Percentiles rank a stretch among this genome's conserved stretches.
Conservation (phyloP, 163 green algal species). For the Volvox carteri region DNA sequence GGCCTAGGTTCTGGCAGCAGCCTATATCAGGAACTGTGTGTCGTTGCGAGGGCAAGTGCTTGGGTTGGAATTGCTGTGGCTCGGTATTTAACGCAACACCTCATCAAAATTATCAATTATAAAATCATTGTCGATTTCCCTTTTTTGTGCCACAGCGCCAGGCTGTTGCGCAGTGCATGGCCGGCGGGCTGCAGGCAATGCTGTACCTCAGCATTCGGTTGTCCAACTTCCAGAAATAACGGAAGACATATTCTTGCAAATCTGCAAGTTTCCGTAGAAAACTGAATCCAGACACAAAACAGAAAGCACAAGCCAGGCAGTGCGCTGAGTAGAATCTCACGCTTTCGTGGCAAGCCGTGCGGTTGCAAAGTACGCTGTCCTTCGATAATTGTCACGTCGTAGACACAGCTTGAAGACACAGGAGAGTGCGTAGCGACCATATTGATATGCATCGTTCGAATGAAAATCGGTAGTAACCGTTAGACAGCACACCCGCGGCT, state of each 20-base stretch:
- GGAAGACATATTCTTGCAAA: neutral
- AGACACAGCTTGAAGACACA: neutral
- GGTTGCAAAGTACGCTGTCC: constrained; percentile 9
- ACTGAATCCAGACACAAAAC: neutral
- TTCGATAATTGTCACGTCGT: neutral
- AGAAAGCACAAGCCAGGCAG: neutral
- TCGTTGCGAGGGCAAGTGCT: no score
- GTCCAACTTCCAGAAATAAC: neutral
- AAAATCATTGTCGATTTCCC: no score
- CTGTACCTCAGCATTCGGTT: neutral
- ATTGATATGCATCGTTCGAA: neutral
- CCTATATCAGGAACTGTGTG: no score
- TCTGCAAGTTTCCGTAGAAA: neutral
- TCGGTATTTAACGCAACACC: no score
- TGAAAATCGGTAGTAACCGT: neutral
- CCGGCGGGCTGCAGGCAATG: no score
- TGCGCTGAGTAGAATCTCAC: neutral
- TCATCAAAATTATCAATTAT: no score
- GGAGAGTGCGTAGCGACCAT: neutral
- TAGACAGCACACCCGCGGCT: neutral
- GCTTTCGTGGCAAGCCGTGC: neutral
- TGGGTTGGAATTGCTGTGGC: no score
- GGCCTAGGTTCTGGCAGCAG: no score
- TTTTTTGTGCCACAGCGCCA: no score
- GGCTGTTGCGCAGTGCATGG: no score